Conservation (phyloP, 2,329 filamentous ascomycete species). For the Trichoderma sp. region DNA sequence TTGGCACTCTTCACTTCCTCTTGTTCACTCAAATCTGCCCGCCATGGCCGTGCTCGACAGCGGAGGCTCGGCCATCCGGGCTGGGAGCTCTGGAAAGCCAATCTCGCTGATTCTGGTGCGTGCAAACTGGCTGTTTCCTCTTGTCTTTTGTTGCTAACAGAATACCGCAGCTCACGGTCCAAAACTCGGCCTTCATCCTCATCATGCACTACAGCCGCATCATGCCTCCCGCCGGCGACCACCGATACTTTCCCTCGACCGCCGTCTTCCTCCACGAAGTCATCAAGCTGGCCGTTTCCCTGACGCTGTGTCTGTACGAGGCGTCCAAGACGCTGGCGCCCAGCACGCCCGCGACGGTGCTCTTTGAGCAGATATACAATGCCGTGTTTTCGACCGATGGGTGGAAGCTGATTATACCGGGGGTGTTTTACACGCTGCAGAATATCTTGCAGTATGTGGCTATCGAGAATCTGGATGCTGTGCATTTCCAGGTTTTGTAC, state of each 20-base stretch:
- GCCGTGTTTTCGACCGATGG: slow-evolving; percentile 86
- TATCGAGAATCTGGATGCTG: slow-evolving; percentile 85
- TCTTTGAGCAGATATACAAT: slow-evolving; percentile 77
- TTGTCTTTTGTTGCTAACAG: background rate
- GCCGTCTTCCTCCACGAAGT: slow-evolving; percentile 93
- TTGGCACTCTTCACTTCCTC: background rate
- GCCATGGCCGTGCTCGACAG: slow-evolving; percentile 29
- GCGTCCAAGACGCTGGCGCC: slow-evolving; percentile 75
- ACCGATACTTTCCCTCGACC: slow-evolving; percentile 90
- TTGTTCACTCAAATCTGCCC: slow-evolving; percentile 6
- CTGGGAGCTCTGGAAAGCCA: slow-evolving; percentile 28
- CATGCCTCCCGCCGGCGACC: slow-evolving; percentile 81
- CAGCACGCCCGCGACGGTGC: slow-evolving; percentile 74
- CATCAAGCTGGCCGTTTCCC: slow-evolving; percentile 81
- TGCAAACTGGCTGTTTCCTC: slow-evolving; percentile 28
- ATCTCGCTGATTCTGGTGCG: slow-evolving; percentile 33
- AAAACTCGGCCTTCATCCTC: slow-evolving; percentile 78
- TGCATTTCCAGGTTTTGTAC: slow-evolving; percentile 90
- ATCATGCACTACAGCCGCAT: slow-evolving; percentile 93
- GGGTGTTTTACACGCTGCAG: slow-evolving; percentile 83
- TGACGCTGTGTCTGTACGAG: slow-evolving; percentile 87
- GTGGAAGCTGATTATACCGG: slow-evolving; percentile 92
- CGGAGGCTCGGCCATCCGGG: slow-evolving; percentile 20
- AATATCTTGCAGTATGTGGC: slow-evolving; percentile 94
- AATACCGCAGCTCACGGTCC: slow-evolving; percentile 61